Percentiles rank a stretch among this genome's conserved stretches.
These are phyloP conservation scores for Aspergillus melleus DNA, from an alignment of 2,329 filamentous ascomycete species.

Conservation along the genomic window DNA sequence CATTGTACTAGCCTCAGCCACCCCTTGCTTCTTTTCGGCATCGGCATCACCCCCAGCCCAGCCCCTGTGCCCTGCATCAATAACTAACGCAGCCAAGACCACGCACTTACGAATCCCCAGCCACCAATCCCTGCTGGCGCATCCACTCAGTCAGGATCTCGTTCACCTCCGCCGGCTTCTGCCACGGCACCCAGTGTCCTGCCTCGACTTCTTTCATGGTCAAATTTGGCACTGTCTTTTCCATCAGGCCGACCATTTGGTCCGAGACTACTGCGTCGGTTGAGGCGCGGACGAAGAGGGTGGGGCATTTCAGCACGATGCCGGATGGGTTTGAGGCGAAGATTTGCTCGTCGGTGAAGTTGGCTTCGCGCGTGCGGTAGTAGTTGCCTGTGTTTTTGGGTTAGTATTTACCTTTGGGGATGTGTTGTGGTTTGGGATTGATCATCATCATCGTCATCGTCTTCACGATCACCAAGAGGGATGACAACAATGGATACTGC, in stretches of 20 bases:
- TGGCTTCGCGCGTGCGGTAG: slow-evolving; percentile 1
- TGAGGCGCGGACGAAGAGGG: background rate
- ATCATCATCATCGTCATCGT: background rate
- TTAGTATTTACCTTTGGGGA: too few relatives aligned
- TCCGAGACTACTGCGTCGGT: background rate
- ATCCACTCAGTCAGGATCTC: slow-evolving; percentile 5
- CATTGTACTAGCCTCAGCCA: too few relatives aligned
- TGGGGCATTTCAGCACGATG: background rate
- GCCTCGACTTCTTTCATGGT: slow-evolving; percentile 4
- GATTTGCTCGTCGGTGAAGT: background rate
- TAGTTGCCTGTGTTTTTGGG: slow-evolving; percentile 1
- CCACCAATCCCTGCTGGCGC: slow-evolving; percentile 5
- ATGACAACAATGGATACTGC: too few relatives aligned
- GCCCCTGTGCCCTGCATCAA: background rate
- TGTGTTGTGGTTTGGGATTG: too few relatives aligned
- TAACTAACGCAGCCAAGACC: background rate
- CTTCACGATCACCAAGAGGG: too few relatives aligned
- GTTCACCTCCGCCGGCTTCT: slow-evolving; percentile 5
- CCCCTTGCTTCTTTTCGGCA: too few relatives aligned
- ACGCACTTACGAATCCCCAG: background rate
- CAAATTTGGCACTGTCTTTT: slow-evolving; percentile 1
- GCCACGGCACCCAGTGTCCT: slow-evolving; percentile 7
- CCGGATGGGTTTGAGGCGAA: background rate
- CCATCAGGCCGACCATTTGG: slow-evolving; percentile 1
- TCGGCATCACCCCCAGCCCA: too few relatives aligned